Base-by-base conservation (phyloP, 441 rosid species). In the Rhodomyrtus psidioides region DNA sequence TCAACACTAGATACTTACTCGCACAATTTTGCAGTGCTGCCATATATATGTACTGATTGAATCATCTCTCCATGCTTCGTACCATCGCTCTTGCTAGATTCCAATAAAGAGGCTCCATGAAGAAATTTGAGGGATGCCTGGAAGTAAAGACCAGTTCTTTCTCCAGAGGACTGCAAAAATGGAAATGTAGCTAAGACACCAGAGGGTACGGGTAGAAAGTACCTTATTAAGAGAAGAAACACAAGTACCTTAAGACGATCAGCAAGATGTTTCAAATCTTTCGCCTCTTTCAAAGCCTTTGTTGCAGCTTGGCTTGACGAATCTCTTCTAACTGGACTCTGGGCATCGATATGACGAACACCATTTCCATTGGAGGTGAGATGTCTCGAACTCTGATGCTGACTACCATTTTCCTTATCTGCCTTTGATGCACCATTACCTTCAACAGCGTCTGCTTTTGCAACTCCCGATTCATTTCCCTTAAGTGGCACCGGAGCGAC, bases 41-140 rank as follows among this genome's bases (percentile, higher is more conserved):
- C 89, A 88, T 94, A 98, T 30, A 94, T 92, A 86, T 92, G 92
- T 89, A 90, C 83, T 53, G 97, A 91, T 85, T 93, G 98, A 87
- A 90, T 86, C 91, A 91, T 90, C 84, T 96, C 99, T 85, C 95
- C 96, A 83, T 92, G 92, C 92, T 93, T 97, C 82, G 92, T 89
- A 91, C 87, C 91, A 83, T 94, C 97, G 65, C 82, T 91, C 90
- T 93, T 92, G 88, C 94, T 87, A 86, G 93, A 90, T 92, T 98
- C 99, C 85, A 94, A 85, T 53, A 96, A 86, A 86, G 94, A 95
- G 62, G 99, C 98, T 86, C 94, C 96, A 86, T 93, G 94, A 85
- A 98, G 99, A 92, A 98, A 98, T 91, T 96, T 94, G 87, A 98
- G 94, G 90, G 94, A 93, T 81, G 99, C 98, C 92, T 96, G 95